Conservation (phyloP, 176 grass and related monocot species). For the Miscanthus lutarioriparius region DNA sequence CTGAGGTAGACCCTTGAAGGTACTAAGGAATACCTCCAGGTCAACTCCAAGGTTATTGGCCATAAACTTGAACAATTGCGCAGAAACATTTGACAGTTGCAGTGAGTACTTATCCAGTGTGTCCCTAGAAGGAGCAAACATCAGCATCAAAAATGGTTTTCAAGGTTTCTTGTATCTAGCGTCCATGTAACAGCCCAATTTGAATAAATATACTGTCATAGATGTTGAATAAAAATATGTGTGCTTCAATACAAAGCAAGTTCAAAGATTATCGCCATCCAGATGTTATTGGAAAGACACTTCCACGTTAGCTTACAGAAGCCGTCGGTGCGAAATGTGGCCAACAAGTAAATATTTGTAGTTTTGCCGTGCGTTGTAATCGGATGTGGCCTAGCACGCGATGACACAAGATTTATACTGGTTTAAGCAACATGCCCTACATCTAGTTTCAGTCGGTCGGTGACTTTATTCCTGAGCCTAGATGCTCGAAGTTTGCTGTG, state of each 20-base stretch:
- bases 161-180: neutral
- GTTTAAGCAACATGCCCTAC: too few relatives aligned
- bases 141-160: neutral
- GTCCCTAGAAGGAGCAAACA: slow-evolving; percentile 11
- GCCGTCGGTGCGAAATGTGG: too few relatives aligned
- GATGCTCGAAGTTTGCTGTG: too few relatives aligned
- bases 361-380: too few relatives aligned
- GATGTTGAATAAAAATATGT: neutral
- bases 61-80: slow-evolving; percentile 47
- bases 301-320: neutral
- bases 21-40: slow-evolving; percentile 22
- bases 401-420: too few relatives aligned
- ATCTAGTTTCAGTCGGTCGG: too few relatives aligned
- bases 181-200: neutral
- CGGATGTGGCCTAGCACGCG: too few relatives aligned
- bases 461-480: too few relatives aligned
- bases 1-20: slow-evolving; percentile 45
- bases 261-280: neutral
- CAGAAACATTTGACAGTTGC: slow-evolving; percentile 39
- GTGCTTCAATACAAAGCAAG: neutral
- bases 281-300: neutral
- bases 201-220: neutral
- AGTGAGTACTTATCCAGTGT: slow-evolving; percentile 33
- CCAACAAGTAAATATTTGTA: too few relatives aligned
- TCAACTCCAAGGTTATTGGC: slow-evolving; percentile 46